These are phyloP conservation scores for Retiboletus flavoniger DNA, from an alignment of 1,284 basidiomycete genomes.

Conservation along the genomic window DNA sequence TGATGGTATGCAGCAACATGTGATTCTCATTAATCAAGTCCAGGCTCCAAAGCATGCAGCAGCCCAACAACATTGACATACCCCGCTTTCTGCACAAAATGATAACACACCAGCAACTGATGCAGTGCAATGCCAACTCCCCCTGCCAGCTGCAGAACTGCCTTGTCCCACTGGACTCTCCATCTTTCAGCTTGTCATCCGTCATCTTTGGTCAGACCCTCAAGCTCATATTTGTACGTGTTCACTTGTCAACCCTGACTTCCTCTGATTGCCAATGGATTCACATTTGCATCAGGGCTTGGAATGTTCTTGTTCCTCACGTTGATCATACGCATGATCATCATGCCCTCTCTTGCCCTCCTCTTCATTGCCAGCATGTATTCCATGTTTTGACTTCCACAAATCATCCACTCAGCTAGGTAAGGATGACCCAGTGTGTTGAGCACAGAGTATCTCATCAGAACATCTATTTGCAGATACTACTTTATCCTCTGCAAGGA, in stretches of 20 bases:
- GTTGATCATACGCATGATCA: slow-evolving; percentile 68
- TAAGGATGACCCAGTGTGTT: slow-evolving; percentile 72
- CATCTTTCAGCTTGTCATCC: slow-evolving; percentile 51
- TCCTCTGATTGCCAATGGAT: neutral
- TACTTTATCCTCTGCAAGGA: slow-evolving; percentile 74
- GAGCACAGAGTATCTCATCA: slow-evolving; percentile 70
- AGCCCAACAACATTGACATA: slow-evolving; percentile 25
- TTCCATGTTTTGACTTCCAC: slow-evolving; percentile 78
- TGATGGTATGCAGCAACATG: slow-evolving; percentile 66
- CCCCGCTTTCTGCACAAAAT: slow-evolving; percentile 9
- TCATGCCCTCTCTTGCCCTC: slow-evolving; percentile 69
- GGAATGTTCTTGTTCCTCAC: slow-evolving; percentile 65
- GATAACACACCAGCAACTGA: neutral
- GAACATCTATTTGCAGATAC: slow-evolving; percentile 70
- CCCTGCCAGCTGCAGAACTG: slow-evolving; percentile 15
- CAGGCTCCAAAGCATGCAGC: slow-evolving; percentile 73
- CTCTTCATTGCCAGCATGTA: slow-evolving; percentile 73
- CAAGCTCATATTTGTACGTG: slow-evolving; percentile 67
- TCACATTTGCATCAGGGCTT: slow-evolving; percentile 49
- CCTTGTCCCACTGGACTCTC: slow-evolving; percentile 28
- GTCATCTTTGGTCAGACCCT: slow-evolving; percentile 64
- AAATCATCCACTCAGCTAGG: slow-evolving; percentile 75
- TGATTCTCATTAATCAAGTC: slow-evolving; percentile 74
- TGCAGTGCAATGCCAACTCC: slow-evolving; percentile 17
- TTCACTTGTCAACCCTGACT: neutral